Evolutionary conservation across 495 filamentous ascomycete species (phyloP), one percentile per base, ranked within the genome.

Genomic region (Penicillium daleae): DNA sequence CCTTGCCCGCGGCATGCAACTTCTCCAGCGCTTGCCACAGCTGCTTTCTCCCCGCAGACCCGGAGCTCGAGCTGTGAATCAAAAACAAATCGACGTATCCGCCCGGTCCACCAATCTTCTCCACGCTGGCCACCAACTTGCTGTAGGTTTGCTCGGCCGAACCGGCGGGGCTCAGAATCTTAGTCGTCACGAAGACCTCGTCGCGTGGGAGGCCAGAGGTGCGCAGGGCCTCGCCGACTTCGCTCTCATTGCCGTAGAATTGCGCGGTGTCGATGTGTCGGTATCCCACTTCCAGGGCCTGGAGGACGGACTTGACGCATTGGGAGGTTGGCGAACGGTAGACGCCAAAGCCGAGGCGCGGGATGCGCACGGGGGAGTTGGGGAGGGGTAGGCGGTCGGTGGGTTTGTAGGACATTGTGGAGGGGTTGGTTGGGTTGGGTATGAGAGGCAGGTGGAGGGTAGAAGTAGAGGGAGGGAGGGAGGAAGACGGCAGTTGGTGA

Each of bases 211-310:
- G 53, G 1, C 79, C 78, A 10, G 82, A 83, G 40, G 82, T 59
- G 39, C 80, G 82, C 19, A 89, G 74, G 0, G 88, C 88, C 42
- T 84, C 76, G 13, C 89, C 89, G 61, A 91, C 87, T 67, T 89
- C 81, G 2, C 69, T 63, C 64, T 92, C 89, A 65, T 92, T 92
- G 37, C 70, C 79, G 71, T 91, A 91, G 72, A 83, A 86, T 69
- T 91, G 86, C 0, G 89, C 89, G 0, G 88, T 87, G 72, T 92
- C 89, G 62, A 92, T 89, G 74, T 89, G 87, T 40, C 88, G 84
- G 76, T 91, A 91, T 52, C 89, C 88, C 6, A 78, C 70, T 6
- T 81, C 70, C 32, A 92, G 75, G n/a, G 89, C 89, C 35, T 78
- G 80, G n/a, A 82, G 74, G 63, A 80, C 84, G 6, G 87, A 87